Conservation (phyloP, 805 yeast genomes). For the Saturnispora quitensis region DNA sequence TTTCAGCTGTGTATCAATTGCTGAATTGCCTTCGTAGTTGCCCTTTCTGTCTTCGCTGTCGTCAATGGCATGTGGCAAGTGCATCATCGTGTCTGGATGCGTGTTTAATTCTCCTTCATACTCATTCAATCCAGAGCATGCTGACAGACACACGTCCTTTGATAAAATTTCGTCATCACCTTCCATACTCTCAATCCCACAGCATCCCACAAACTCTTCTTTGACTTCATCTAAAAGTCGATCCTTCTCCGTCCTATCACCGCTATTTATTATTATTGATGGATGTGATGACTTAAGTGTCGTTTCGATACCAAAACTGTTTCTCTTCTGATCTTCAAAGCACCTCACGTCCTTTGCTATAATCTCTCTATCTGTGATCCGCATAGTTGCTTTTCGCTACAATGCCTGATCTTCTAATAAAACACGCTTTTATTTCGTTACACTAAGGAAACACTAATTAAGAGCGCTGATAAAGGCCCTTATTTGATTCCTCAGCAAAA, state of each 20-base stretch:
- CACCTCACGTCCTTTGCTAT: neutral
- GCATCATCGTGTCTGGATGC: neutral
- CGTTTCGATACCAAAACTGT: neutral
- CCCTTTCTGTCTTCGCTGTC: neutral
- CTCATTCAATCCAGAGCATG: neutral
- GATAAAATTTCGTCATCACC: neutral
- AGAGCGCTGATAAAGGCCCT: neutral
- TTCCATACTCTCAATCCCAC: neutral
- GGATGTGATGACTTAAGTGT: neutral
- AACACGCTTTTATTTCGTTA: neutral
- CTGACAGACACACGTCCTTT: neutral
- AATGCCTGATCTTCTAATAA: neutral
- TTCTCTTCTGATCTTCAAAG: neutral
- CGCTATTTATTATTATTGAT: neutral
- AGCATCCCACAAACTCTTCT: neutral
- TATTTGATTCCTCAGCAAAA: neutral
- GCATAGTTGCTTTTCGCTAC: neutral
- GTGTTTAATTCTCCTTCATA: neutral
- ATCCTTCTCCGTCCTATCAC: neutral
- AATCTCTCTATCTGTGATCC: neutral
- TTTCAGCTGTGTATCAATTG: neutral
- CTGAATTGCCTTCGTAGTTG: neutral
- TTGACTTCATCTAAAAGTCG: neutral
- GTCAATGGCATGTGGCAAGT: neutral
- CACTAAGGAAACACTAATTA: neutral